Evolutionary conservation across 2,329 filamentous ascomycete species (phyloP).

Genomic region (Nakataea oryzae): DNA sequence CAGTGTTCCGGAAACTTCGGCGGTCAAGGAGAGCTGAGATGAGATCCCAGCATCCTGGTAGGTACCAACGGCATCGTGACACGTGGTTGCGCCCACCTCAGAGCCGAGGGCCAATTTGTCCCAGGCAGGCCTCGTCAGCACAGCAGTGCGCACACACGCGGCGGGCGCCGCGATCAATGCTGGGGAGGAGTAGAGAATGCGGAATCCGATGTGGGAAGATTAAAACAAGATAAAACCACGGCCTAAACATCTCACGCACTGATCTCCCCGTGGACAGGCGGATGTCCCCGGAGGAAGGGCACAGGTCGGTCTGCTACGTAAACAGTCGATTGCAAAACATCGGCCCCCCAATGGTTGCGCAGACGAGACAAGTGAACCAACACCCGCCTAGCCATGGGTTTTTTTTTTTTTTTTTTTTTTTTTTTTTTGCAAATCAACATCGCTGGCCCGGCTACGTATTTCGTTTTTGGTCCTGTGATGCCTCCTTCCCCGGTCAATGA

Average conservation of each 20-base stretch:
- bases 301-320: not conserved
- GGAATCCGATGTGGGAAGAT: too few relatives aligned
- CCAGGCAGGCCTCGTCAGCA: not conserved
- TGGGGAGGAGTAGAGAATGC: not conserved
- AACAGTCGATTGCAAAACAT: not conserved
- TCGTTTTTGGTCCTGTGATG: not conserved
- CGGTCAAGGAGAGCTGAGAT: not conserved
- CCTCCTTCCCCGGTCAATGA: slow-evolving; percentile 4
- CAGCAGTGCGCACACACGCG: not conserved
- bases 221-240: not conserved
- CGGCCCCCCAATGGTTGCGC: not conserved
- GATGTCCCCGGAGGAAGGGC: not conserved
- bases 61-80: slow-evolving; percentile 16
- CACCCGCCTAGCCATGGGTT: not conserved
- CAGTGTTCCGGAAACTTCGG: not conserved
- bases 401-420: too few relatives aligned
- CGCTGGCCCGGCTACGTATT: not conserved
- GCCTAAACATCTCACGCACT: not conserved
- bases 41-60: not conserved
- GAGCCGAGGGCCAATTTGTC: not conserved
- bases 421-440: not conserved
- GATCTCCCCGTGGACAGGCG: not conserved
- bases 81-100: slow-evolving; percentile 11
- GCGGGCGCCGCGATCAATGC: too few relatives aligned
- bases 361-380: not conserved